phyloP scores from a whole-genome alignment of 164 flowering plant genomes.

The Chimonanthus salicifolius region DNA sequence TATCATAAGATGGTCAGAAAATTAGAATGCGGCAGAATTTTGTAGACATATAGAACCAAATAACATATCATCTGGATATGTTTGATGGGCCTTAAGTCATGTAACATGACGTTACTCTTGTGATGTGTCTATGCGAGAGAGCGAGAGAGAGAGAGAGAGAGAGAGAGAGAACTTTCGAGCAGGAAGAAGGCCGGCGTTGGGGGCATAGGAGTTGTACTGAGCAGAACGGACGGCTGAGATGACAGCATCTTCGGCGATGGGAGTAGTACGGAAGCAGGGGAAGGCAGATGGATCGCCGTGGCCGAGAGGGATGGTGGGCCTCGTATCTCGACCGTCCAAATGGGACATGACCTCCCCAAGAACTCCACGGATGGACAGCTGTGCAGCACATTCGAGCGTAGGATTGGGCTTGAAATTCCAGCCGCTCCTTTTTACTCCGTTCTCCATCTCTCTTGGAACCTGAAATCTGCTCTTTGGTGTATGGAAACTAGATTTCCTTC shows the following conservation, averaged over 20 bases:
- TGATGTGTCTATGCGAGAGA: background rate
- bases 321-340: conserved; percentile 15
- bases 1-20: background rate
- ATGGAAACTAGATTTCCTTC: no score
- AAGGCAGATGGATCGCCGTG: conserved; percentile 42
- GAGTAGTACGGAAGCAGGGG: conserved; percentile 29
- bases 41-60: no score
- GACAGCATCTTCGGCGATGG: conserved; percentile 32
- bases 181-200: conserved; percentile 15
- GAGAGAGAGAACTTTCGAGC: conserved; percentile 19
- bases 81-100: no score
- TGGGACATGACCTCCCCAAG: conserved; percentile 16
- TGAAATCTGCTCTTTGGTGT: no score
- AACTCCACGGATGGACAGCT: conserved; percentile 20
- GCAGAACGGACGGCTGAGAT: conserved; percentile 27
- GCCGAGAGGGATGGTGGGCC: conserved; percentile 30
- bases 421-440: conserved; percentile 7
- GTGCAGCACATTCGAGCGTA: conserved; percentile 14
- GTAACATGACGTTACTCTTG: no score
- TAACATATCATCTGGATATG: no score
- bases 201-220: conserved; percentile 27
- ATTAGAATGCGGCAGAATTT: background rate
- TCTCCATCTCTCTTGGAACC: conserved; percentile 12
- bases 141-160: background rate
- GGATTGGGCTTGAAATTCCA: conserved; percentile 28